These are phyloP conservation scores for Staphylotrichum longicolle DNA, from an alignment of 495 filamentous ascomycete species.

Conservation along the genomic window DNA sequence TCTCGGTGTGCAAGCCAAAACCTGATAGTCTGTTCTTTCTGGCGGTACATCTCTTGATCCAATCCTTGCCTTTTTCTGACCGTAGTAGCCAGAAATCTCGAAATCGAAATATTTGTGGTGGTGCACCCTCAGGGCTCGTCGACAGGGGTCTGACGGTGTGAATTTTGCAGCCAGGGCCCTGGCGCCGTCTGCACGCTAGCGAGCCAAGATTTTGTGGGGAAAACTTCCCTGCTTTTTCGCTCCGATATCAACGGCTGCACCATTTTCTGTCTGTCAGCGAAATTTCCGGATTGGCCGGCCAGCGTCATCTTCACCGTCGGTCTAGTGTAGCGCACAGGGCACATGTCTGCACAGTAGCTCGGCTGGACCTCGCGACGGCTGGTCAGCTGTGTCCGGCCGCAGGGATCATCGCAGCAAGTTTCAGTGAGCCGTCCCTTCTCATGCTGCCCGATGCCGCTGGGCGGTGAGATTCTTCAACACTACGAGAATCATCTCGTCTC, in stretches of 20 bases:
- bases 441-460: background rate
- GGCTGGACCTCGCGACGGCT: background rate
- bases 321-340: background rate
- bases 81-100: too few relatives aligned
- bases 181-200: background rate
- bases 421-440: too few relatives aligned
- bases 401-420: constrained; percentile 3
- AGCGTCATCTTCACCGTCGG: constrained; percentile 15
- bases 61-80: too few relatives aligned
- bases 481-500: background rate
- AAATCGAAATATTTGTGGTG: too few relatives aligned
- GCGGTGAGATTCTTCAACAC: background rate
- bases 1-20: too few relatives aligned
- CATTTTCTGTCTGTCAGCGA: constrained; percentile 24
- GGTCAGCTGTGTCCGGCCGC: background rate
- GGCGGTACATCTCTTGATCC: too few relatives aligned
- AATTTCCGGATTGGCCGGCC: constrained; percentile 25
- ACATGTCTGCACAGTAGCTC: background rate
- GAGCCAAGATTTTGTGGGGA: constrained; percentile 11
- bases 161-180: background rate
- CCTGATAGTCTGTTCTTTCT: too few relatives aligned
- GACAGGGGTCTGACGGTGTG: background rate
- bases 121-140: too few relatives aligned
- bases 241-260: constrained; percentile 5
- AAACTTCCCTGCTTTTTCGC: background rate